Evolutionary conservation across 129 eudicot genomes (phyloP).

Genomic region (Heracleum sosnowskyi): DNA sequence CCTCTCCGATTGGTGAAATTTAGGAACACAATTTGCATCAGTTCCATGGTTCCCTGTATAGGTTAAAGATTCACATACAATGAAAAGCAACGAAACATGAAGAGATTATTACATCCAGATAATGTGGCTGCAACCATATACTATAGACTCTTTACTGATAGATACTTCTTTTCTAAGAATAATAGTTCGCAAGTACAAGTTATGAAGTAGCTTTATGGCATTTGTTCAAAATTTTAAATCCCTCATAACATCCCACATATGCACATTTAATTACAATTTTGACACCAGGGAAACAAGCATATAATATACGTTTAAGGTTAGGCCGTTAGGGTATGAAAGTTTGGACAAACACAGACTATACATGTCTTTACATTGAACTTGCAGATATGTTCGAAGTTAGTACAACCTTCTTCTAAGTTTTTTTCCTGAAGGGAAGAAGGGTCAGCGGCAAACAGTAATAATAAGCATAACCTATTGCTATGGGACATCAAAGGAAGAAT

Average conservation of each 20-base stretch:
- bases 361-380: neutral
- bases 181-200: neutral
- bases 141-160: neutral
- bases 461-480: neutral
- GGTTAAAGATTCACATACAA: slow-evolving; percentile 5
- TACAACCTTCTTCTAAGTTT: neutral
- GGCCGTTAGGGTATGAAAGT: neutral
- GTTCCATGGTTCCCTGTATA: slow-evolving; percentile 51
- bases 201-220: neutral
- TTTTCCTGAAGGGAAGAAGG: neutral
- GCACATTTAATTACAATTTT: neutral
- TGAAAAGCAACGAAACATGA: neutral
- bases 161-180: neutral
- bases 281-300: neutral
- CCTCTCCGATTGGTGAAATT: slow-evolving; percentile 25
- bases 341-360: neutral
- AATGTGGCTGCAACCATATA: neutral
- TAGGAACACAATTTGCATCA: slow-evolving; percentile 22
- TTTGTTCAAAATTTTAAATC: neutral
- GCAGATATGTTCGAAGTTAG: neutral
- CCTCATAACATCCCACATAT: neutral
- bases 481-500: neutral
- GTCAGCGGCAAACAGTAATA: neutral
- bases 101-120: neutral
- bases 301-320: neutral